Evolutionary conservation across 768 basidiomycete species (phyloP), one percentile per base, ranked within the genome.

Genomic region (Lactarius pseudohatsudake): DNA sequence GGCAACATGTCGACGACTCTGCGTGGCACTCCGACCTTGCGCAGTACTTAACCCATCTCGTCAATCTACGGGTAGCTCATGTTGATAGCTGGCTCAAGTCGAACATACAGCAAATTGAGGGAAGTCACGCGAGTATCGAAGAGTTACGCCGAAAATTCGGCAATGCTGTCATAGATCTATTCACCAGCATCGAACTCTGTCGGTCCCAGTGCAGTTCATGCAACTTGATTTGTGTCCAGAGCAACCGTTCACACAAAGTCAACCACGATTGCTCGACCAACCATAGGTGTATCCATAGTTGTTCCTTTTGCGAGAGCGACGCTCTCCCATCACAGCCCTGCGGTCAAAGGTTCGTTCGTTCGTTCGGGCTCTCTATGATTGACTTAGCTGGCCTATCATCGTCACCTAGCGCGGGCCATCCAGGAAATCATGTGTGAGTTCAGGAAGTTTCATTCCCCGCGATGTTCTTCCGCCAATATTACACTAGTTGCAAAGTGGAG

Each of bases 401-500:
- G 10, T 28, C 30, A n/a, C 26, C 54, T 4, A 86, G 85, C 22
- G 85, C 84, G 28, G 86, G 86, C 0, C 86, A 87, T 61, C 72
- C 79, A 30, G 84, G 83, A 20, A 76, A 75, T 11, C 86, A 87
- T 65, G 79, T 85, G 86, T 85, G 71, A 58, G 1, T 13, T 26
- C 7, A 11, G 11, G 4, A 1, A 15, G 9, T 2, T 30, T 45
- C 45, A 38, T 53, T 15, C 3, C 1, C 16, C 18, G 45, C n/a
- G n/a, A n/a, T 2, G n/a, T 4, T 10, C 45, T 22, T 28, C 26
- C 26, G 26, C 26, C 26, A 11, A 50, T 10, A 22, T 50, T 8
- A 28, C 53, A 2, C 16, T 61, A 88, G 86, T 65, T 88, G 86
- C 68, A 73, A 79, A 0, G 57, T 58, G 0, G 22, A n/a, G 34